Base-by-base conservation (phyloP, 768 basidiomycete genomes). In the Phylloporus scabripes region DNA sequence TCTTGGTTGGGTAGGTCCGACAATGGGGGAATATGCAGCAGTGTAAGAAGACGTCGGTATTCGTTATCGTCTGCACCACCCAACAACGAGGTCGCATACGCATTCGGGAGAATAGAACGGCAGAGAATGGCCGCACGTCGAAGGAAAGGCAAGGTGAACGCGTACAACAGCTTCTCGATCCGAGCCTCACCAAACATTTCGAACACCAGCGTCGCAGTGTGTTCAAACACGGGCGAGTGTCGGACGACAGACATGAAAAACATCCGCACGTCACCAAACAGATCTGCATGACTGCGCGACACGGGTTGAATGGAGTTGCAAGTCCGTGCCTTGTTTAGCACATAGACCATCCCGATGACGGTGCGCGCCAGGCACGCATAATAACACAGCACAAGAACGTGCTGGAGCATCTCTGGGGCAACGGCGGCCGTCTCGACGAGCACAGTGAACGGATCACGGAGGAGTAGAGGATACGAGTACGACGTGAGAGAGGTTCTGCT, bases 201-300 rank as follows among this genome's bases (percentile, higher is more conserved):
- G 46, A 94, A 84, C 1, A 83, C 84, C 40, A 87, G 69, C 21
- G 83, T 87, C 4, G 89, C 85, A 0, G 84, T 88, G 57, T 89
- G 89, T 53, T 92, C 89, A 56, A 92, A 87, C 29, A 88, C 79
- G 0, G 87, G 87, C 0, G 89, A 92, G 61, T 93, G 91, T 2
- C 91, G 83, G 20, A 91, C 87, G 41, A 92, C 87, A 1, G 87
- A 92, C 77, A 89, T 87, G 72, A 90, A 90, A 65, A 92, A 92
- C 79, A 89, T 86, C 14, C 85, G 80, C 15, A 93, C 77, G 54
- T 89, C 85, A 6, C 88, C 87, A 61, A 97, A 95, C 18, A 93
- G 70, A 33, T 81, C 77, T 52, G 83, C 75, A 52, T 92, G 82
- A 12, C 73, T 67, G 2, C 83, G 77, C 23, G 68, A 65, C 3